Evolutionary conservation across 345 rosid genomes (phyloP), one percentile per base, ranked within the genome.

Genomic region (Euclidium syriacum): DNA sequence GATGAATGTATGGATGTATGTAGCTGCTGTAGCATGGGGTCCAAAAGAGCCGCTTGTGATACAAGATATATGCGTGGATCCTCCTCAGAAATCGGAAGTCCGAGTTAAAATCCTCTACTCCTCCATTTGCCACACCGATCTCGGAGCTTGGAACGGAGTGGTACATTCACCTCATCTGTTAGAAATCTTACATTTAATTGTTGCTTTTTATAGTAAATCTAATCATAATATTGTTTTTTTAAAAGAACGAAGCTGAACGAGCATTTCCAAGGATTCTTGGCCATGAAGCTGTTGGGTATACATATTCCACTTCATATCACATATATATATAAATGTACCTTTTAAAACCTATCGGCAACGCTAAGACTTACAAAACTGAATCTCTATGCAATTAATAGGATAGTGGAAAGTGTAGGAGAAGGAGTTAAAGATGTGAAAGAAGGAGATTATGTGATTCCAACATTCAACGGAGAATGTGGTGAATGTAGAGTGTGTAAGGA

Each of bases 251-350:
- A 76, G 77, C 80, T 33, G 79, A 81, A 50, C 58, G 67, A 72
- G 87, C 85, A 43, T 87, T 62, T 73, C 95, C 91, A 6, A 70
- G 88, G 41, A 83, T 87, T 30, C 67, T 85, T 17, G 95, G 95
- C 29, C 95, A 87, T 49, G 91, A 87, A 60, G 91, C 91, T 15
- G 83, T 83, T 1, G 91, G 95, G 91, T 86, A 75, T 40, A 53
- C 2, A 1, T 0, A 7, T 29, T 15, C 17, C 14, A 16, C 38
- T 43, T 27, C 46, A 1, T 53, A 22, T 9, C 19, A 26, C 12
- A 2, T 27, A 22, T 34, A n/a, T n/a, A n/a, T n/a, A n/a, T n/a
- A n/a, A n/a, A n/a, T n/a, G n/a, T n/a, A n/a, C n/a, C n/a, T n/a
- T n/a, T n/a, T n/a, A n/a, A n/a, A n/a, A n/a, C n/a, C n/a, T n/a